Base-by-base conservation (phyloP, 345 rosid species). In the Eucalyptus cloeziana region DNA sequence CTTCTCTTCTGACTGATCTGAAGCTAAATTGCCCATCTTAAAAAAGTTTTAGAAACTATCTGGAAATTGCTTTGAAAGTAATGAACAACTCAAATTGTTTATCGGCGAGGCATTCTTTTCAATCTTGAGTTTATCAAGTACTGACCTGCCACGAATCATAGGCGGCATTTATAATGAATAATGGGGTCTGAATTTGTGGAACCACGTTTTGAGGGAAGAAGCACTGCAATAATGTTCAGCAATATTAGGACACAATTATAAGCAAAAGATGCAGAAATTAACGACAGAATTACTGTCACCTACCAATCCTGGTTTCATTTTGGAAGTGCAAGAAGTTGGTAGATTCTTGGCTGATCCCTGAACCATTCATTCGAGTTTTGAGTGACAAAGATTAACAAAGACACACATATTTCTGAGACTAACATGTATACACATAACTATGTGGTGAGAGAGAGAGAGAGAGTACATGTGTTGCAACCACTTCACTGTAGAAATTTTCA, bases 131-230 rank as follows among this genome's bases (percentile, higher is more conserved):
- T 16, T 47, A n/a, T 87, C 90, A 56, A 44, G 88, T 49, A 64
- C 93, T 49, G 87, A 98, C 99, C 99, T 98, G 99, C 99, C 99
- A 97, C 9, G 97, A 96, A 92, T 97, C 99, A 88, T 97, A 96
- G n/a, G 99, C 99, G 3, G 99, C 94, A 92, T 98, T 98, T 43
- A 96, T 92, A 87, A 98, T 87, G 93, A 98, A 98, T 27, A 98
- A 89, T 3, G 99, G 99, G 16, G 99, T 98, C 89, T 67, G 91
- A 71, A 98, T 93, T 88, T 94, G 93, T 11, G 88, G 94, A 40
- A 90, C 95, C 85, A 94, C 93, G 71, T 96, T 87, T 93, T 97
- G 97, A 13, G 99, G 99, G 96, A 98, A 98, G 95, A 98, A 96
- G 90, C 99, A 98, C 99, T 97, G 67, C 67, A 16, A 50, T 64